phyloP scores from a whole-genome alignment of 257 asterid genomes.

The Asclepias syriaca region DNA sequence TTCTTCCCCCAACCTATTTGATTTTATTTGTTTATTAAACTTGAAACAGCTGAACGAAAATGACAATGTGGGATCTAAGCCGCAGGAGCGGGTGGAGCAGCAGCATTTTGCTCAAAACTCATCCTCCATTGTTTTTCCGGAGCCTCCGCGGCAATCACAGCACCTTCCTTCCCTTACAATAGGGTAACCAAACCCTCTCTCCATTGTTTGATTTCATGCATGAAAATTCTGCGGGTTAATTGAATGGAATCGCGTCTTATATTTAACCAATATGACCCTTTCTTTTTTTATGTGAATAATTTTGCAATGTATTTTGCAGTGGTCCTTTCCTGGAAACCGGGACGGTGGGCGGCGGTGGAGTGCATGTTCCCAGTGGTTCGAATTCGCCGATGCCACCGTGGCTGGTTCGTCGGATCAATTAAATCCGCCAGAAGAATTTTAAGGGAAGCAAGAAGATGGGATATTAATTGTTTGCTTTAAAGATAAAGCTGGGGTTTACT shows the following conservation, averaged over 20 bases:
- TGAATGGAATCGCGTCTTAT: too few species aligned
- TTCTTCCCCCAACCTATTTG: not conserved
- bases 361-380: not conserved
- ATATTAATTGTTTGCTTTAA: too few species aligned
- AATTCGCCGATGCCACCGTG: conserved; percentile 33
- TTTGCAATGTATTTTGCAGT: not conserved
- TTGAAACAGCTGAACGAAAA: conserved; percentile 38
- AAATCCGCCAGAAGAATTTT: not conserved
- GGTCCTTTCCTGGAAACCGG: conserved; percentile 14
- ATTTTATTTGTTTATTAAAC: not conserved
- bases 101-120: conserved; percentile 21
- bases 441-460: not conserved
- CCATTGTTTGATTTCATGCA: too few species aligned
- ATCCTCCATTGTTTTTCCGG: conserved; percentile 14
- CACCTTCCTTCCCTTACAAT: conserved; percentile 27
- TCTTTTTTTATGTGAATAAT: too few species aligned
- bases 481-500: not conserved
- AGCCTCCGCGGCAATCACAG: conserved; percentile 18
- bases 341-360: conserved; percentile 5
- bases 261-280: too few species aligned
- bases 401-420: conserved; percentile 30
- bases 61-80: conserved; percentile 19
- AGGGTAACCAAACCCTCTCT: conserved; percentile 26
- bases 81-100: conserved; percentile 15
- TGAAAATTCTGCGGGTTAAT: too few species aligned